A percentile compares a stretch with the other conserved stretches of the same genome.
These are phyloP conservation scores for Rosa chinensis DNA, from an alignment of 306 rosid species.

Conservation along the genomic window DNA sequence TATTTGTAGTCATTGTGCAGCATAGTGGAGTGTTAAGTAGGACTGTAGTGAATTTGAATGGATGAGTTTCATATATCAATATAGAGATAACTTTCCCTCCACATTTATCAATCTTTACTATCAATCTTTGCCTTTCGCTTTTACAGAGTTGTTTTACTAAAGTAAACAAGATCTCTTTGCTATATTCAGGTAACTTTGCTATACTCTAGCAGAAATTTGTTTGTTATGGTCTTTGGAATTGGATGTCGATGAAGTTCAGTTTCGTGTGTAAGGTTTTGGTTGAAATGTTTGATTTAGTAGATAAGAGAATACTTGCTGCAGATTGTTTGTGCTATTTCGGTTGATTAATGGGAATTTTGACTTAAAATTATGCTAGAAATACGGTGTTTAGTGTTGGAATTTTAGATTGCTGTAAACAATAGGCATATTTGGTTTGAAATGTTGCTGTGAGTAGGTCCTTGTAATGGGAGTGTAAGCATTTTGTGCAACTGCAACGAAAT, in stretches of 20 bases:
- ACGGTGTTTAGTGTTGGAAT: neutral
- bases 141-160: neutral
- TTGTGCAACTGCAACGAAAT: neutral
- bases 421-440: neutral
- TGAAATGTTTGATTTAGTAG: neutral
- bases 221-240: neutral
- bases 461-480: neutral
- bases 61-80: neutral
- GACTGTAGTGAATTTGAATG: neutral
- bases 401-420: neutral
- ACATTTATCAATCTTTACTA: too few species aligned
- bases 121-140: too few species aligned
- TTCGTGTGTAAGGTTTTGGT: neutral
- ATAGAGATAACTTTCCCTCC: neutral
- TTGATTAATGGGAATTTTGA: neutral
- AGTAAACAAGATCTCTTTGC: too few species aligned
- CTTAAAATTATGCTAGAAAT: too few species aligned
- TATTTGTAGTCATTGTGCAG: constrained; percentile 26
- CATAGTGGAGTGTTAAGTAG: neutral
- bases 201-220: neutral
- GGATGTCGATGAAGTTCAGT: constrained; percentile 2
- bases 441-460: neutral
- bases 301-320: neutral
- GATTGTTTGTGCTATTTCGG: neutral
- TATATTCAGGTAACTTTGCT: constrained; percentile 55